These are phyloP conservation scores for Scutellaria minor DNA, from an alignment of 257 asterid genomes.

Conservation along the genomic window DNA sequence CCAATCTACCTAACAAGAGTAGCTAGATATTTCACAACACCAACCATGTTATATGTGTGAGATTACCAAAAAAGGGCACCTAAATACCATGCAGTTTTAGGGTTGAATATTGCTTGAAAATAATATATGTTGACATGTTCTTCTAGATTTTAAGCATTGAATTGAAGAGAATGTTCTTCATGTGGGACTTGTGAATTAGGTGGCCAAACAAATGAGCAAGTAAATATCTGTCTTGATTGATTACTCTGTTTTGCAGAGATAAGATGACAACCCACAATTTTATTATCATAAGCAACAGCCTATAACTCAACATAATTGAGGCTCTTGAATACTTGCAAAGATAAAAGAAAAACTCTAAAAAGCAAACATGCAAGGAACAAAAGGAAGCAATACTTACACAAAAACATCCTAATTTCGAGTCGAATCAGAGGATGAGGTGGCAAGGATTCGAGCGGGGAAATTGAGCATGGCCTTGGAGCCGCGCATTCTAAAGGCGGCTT, in stretches of 20 bases:
- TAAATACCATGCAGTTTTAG: neutral
- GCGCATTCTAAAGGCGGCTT: conserved; percentile 65
- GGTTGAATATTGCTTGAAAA: neutral
- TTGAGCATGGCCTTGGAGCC: conserved; percentile 71
- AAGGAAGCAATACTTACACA: neutral
- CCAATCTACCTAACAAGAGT: no score
- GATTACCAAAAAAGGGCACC: no score
- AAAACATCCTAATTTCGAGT: neutral
- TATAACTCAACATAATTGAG: neutral
- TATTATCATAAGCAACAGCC: neutral
- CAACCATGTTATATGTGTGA: no score
- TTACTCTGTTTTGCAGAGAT: neutral
- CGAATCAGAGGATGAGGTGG: conserved; percentile 18
- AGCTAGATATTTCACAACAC: no score
- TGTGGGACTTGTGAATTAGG: neutral
- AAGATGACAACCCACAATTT: neutral
- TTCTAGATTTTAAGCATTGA: neutral
- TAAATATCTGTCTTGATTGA: neutral
- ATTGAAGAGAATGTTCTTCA: neutral
- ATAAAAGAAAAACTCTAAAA: neutral
- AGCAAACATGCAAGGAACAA: conserved; percentile 8
- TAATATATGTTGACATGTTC: neutral
- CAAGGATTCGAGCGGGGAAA: conserved; percentile 50
- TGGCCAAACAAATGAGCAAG: neutral
- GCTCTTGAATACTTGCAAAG: neutral